Base-by-base conservation (phyloP, 1,284 basidiomycete genomes). In the Ceratobasidium theobromae region DNA sequence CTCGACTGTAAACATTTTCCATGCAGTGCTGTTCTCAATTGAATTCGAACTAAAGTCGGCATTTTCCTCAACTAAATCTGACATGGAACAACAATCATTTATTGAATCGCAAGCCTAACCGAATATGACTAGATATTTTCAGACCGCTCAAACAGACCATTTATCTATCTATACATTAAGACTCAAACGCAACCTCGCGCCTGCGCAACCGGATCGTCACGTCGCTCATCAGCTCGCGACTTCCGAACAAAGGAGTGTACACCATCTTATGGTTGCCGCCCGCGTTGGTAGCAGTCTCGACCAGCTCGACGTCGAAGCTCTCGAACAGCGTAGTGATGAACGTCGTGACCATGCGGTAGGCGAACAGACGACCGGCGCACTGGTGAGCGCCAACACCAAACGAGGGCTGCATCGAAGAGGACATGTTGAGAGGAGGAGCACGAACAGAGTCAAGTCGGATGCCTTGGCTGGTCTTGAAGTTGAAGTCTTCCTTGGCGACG, bases 381-480 rank as follows among this genome's bases (percentile, higher is more conserved):
- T 53, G 52, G 27, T 53, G 52, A 5, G 52, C 52, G 6, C 52
- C 52, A 4, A 53, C 52, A 8, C 52, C 52, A 40, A 53, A 53
- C 3, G 52, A 53, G 4, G 52, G 52, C 28, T 53, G 52, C 52
- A 53, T 33, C 3, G 52, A 33, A 16, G 28, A 33, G 52, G 18
- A 18, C 52, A 53, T 53, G 52, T 33, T 53, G n/a, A 53, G 28
- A 3, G 52, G 52, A 5, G 52, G 52, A 30, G 52, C 52, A 2
- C 52, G 52, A 8, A 53, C 52, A 12, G 28, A 40, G 21, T 53
- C 52, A 3, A 53, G 30, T 18, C 52, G 6, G 30, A 53, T 32
- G 9, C 28, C 30, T 8, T 53, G 16, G 21, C 46, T 49, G 14
- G 25, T 27, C 6, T 32, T 32, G 14, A n/a, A n/a, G 21, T 40